phyloP scores from a whole-genome alignment of 2,329 filamentous ascomycete species.

The Pseudogymnoascus destructans region DNA sequence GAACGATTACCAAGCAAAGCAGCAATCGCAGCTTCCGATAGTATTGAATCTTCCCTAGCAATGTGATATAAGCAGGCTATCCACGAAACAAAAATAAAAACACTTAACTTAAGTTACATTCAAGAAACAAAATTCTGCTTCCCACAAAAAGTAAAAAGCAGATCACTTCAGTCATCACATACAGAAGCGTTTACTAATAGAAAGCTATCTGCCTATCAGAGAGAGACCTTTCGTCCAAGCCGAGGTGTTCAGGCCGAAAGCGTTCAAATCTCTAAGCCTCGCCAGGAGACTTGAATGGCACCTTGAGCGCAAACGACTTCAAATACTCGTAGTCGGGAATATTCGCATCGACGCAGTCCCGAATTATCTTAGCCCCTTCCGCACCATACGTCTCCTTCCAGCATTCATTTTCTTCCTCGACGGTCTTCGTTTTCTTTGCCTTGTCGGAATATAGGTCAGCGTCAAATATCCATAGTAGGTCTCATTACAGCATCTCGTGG shows the following conservation, averaged over 20 bases:
- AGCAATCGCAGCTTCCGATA: background rate
- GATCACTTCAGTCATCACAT: background rate
- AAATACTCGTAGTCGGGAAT: constrained; percentile 67
- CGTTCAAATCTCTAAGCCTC: constrained; percentile 11
- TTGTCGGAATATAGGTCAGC: constrained; percentile 15
- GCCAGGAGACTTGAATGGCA: constrained; percentile 19
- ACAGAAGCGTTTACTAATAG: background rate
- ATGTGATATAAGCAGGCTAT: too few relatives aligned
- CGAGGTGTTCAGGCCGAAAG: constrained; percentile 6
- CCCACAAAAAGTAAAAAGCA: background rate
- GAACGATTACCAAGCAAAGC: background rate
- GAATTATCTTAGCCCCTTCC: constrained; percentile 56
- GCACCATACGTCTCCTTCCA: constrained; percentile 65
- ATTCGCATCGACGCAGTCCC: constrained; percentile 58
- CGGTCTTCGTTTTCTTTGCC: constrained; percentile 46
- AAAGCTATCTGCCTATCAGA: background rate
- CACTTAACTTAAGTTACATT: background rate
- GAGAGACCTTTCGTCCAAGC: constrained; percentile 1
- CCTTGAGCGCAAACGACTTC: constrained; percentile 60
- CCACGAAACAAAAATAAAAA: too few relatives aligned
- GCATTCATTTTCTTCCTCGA: constrained; percentile 54
- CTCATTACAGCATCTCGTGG: background rate
- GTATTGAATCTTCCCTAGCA: background rate
- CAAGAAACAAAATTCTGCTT: background rate
- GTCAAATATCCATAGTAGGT: background rate